Base-by-base conservation (phyloP, 805 yeast genomes). In the Kodamaea fukazawae region DNA sequence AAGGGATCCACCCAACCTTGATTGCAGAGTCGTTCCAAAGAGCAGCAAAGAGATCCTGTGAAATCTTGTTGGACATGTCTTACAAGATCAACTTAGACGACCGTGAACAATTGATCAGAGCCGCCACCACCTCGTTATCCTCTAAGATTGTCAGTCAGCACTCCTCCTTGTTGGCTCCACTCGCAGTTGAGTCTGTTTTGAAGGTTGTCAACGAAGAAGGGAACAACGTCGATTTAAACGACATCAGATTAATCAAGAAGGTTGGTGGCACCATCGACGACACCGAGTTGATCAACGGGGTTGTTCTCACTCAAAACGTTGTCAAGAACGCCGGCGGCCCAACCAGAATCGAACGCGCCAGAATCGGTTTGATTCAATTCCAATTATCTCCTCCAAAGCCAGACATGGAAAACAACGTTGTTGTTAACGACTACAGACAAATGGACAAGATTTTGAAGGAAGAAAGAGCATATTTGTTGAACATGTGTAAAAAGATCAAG, bases 361-460 rank as follows among this genome's bases (percentile, higher is more conserved):
- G 75, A 50, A 88, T 88, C 59, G 98, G 86, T 20, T 76, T 86
- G 57, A 78, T 86, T 57, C 99, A 89, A 71, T 93, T 86, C 72
- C 99, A 86, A 73, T 76, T 89, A 47, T 87, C 96, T 14, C 96
- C 97, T 16, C 97, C 97, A 49, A 89, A 89, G 61, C 97, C 97
- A 14, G 97, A 89, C 59, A 84, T 95, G 84, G 99, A 93, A 70
- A 93, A 93, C 65, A 91, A 90, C 60, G 91, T 93, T 36, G 96
- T 93, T 42, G 98, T 93, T 40, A 93, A 86, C 59, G 99, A 93
- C 65, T 93, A 93, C 71, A 80, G 99, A 66, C 99, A 93, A 67
- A 93, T 93, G 99, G 99, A 93, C 67, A 93, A 91, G 70, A 93
- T 93, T 53, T 74, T 93, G 60, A 93, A 95, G 60, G 99, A 93